Percentiles rank a stretch among this genome's conserved stretches.
These are phyloP conservation scores for Aspergillus novoparasiticus DNA, from an alignment of 2,329 filamentous ascomycete species.

Conservation along the genomic window DNA sequence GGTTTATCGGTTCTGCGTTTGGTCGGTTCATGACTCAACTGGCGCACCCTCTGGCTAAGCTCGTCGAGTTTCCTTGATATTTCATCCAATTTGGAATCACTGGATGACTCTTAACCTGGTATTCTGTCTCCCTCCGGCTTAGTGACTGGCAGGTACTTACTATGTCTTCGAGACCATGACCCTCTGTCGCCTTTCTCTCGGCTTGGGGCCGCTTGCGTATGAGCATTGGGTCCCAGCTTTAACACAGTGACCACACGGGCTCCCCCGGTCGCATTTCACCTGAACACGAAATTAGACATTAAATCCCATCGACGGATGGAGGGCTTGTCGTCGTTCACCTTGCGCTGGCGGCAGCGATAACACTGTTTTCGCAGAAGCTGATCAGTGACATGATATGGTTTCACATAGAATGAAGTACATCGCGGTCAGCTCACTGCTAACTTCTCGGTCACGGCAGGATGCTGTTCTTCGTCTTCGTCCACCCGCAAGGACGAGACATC, in stretches of 20 bases:
- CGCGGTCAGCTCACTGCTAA: too few species aligned
- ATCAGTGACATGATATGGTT: background rate
- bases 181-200: slow-evolving; percentile 14
- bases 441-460: too few species aligned
- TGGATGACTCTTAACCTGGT: too few species aligned
- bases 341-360: slow-evolving; percentile 14
- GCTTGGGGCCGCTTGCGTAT: slow-evolving; percentile 2
- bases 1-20: too few species aligned
- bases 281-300: background rate
- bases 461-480: too few species aligned
- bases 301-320: background rate
- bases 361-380: background rate
- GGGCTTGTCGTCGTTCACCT: background rate
- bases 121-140: too few species aligned
- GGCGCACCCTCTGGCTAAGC: too few species aligned
- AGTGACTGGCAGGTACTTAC: slow-evolving; percentile 10
- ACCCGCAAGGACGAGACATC: too few species aligned
- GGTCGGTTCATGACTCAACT: too few species aligned
- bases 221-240: slow-evolving; percentile 8
- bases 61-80: too few species aligned
- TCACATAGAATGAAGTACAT: background rate
- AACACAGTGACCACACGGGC: slow-evolving; percentile 12
- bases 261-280: slow-evolving; percentile 10
- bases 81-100: too few species aligned
- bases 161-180: slow-evolving; percentile 16